phyloP scores from a whole-genome alignment of 805 yeast genomes.

The Scheffersomyces lignosus region DNA sequence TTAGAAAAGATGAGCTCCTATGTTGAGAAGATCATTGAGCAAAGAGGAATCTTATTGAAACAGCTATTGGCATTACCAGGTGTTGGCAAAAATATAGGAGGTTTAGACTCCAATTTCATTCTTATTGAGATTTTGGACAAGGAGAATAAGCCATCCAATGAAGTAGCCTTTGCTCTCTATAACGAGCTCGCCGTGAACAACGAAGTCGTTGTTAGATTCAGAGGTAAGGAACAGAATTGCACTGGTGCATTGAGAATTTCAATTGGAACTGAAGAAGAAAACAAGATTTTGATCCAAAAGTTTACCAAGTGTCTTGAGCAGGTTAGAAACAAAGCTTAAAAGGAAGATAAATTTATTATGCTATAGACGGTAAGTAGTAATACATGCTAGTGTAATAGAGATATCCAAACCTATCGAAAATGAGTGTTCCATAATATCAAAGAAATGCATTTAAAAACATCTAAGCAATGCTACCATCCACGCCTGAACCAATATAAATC shows the following conservation, averaged over 20 bases:
- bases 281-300: constrained; percentile 52
- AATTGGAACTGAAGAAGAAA: constrained; percentile 81
- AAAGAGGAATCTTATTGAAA: constrained; percentile 55
- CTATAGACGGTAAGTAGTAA: no score
- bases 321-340: constrained; percentile 4
- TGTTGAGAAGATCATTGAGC: constrained; percentile 49
- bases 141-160: constrained; percentile 64
- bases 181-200: constrained; percentile 66
- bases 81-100: constrained; percentile 77
- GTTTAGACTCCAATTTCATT: constrained; percentile 82
- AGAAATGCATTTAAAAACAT: no score
- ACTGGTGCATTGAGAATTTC: constrained; percentile 85
- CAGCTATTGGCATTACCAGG: constrained; percentile 58
- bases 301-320: constrained; percentile 31
- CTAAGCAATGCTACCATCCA: no score
- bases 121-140: constrained; percentile 68
- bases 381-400: no score
- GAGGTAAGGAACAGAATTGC: constrained; percentile 91
- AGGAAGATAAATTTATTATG: no score
- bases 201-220: constrained; percentile 82
- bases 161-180: constrained; percentile 66
- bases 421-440: no score
- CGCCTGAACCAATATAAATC: no score
- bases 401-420: no score
- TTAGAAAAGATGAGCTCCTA: constrained; percentile 57